Evolutionary conservation across 2,329 filamentous ascomycete species (phyloP), one percentile per base, ranked within the genome.

Genomic region (Colletotrichum cuscutae): DNA sequence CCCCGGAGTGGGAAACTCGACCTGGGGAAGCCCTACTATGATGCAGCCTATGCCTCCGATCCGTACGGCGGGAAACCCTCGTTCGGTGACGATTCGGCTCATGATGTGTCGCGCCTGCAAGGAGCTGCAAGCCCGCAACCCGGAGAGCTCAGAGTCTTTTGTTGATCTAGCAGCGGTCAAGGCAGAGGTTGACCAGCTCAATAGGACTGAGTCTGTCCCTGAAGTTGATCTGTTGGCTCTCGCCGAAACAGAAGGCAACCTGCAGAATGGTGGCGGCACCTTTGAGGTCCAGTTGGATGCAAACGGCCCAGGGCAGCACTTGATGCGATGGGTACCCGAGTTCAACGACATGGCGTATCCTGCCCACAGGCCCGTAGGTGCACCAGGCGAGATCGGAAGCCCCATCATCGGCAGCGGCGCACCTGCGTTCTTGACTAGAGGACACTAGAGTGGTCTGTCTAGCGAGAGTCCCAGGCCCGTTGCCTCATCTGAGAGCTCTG

Each of bases 241-340:
- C 71, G 97, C 94, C 81, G 96, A 98, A 78, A 98, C 96, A 0
- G 94, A 98, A 80, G 97, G 97, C 70, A 97, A 93, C 77, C 80
- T 86, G 2, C 90, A 92, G 72, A 98, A 98, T 78, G 97, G 97
- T 58, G 96, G 96, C 57, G 97, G 97, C n/a, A 92, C 89, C 30
- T 97, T 99, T 79, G 91, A 93, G 42, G 87, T 93, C 75, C 89
- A 88, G 73, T 86, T 88, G 52, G 88, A 90, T 61, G 74, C 73
- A n/a, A 71, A 69, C 35, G 85, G 78, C 1, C 75, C 77, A 32
- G 83, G 81, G n/a, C 82, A 82, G 70, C 79, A 81, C 49, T 77
- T 77, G 7, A 87, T 92, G 64, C 86, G 89, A 19, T 91, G 89
- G 82, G 86, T 92, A 68, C 85, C 88, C 15, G 88, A 89, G 76